Evolutionary conservation across 2,329 filamentous ascomycete species (phyloP), one percentile per base, ranked within the genome.

Genomic region (Beauveria pseudobassiana): DNA sequence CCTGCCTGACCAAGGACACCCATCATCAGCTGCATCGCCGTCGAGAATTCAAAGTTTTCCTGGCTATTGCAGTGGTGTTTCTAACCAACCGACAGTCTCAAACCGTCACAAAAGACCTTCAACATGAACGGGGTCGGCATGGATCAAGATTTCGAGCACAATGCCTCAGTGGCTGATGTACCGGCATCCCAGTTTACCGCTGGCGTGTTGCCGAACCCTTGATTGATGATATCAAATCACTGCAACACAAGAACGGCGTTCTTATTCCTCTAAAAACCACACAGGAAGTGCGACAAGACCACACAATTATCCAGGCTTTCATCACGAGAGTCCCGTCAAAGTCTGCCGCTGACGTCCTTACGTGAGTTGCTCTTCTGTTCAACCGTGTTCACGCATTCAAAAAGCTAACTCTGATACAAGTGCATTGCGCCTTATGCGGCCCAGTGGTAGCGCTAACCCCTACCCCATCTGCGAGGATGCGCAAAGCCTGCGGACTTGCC

Each of bases 391-490:
- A 8, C 14, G 24, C 3, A 20, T 49, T 14, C 30, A n/a, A 18
- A 18, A 18, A n/a, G 61, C 68, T 70, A 53, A 72, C 58, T 40
- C 24, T 10, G 30, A 57, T 40, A 24, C 38, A 65, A 86, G 84
- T 65, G 79, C 83, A 63, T 74, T 87, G 67, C 80, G 82, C 68
- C 75, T 77, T 59, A 73, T 85, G 70, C 76, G 84, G 64, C 82
- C 82, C 68, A 82, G 85, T 69, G 83, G 83, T 71, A 80, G 81
- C 69, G 82, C 81, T 80, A 83, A 86, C 74, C 83, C 78, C 78
- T 88, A 68, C 82, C 85, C 75, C 86, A 93, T 75, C 80, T 93
- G 61, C 88, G 89, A 65, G 84, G 89, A 72, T 90, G 91, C 72
- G 88, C 87, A 63, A 91, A 92, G 73, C 83, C 83, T 52, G 77